Evolutionary conservation across 805 yeast species (phyloP).

Genomic region (Saccharomycopsis fibuligera): DNA sequence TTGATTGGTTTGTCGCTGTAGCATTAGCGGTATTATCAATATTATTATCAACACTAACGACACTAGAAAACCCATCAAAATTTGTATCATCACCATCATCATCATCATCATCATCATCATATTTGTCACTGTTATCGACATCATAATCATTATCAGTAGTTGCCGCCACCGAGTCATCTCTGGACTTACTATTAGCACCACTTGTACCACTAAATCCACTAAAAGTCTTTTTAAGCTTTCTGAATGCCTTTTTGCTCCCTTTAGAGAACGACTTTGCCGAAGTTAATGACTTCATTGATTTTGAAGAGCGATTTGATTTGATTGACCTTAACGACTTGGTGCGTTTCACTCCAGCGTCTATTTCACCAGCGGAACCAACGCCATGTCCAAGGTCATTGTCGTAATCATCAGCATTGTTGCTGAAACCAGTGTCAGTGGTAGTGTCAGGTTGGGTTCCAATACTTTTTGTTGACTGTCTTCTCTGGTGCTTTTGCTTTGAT

Average conservation of each 20-base stretch:
- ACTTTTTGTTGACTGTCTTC: neutral
- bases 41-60: neutral
- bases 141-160: neutral
- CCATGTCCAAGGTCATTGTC: neutral
- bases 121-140: neutral
- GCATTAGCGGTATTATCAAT: neutral
- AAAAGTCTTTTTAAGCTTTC: constrained; percentile 16
- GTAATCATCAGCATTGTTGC: neutral
- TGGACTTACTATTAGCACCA: too few species aligned
- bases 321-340: constrained; percentile 4
- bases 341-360: neutral
- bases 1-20: too few species aligned
- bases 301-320: constrained; percentile 9
- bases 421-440: neutral
- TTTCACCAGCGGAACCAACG: neutral
- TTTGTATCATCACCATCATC: neutral
- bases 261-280: constrained; percentile 8
- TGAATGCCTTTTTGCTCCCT: constrained; percentile 11
- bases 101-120: neutral
- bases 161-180: neutral
- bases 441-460: neutral
- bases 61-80: neutral
- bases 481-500: neutral
- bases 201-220: too few species aligned
- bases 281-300: constrained; percentile 4